Evolutionary conservation across 768 basidiomycete genomes (phyloP), one percentile per base, ranked within the genome.

Genomic region (Phanerodontia chrysosporium): DNA sequence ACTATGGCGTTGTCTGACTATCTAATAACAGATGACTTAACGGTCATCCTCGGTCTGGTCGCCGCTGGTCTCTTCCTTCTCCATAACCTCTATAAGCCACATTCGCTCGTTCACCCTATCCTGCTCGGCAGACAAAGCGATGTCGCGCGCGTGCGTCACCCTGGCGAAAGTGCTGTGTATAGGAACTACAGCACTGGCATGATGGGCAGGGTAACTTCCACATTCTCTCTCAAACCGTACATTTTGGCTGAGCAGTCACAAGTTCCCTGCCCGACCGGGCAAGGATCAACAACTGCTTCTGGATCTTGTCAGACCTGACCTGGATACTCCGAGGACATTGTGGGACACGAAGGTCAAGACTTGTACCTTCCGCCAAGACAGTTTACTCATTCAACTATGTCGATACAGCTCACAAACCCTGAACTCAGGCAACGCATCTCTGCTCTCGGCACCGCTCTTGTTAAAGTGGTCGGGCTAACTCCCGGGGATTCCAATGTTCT

Each of bases 111-210:
- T 0, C 95, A 97, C 67, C 95, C 95, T n/a, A 89, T 98, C 64
- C 80, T 96, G 9, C 81, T 98, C 1, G 94, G 95, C 7, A 78
- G 93, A 51, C 95, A 98, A 78, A 92, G 92, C 65, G 95, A 97
- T 70, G 88, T 89, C 27, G 87, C 86, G 13, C 80, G 87, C 51
- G 91, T 95, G 3, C 78, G 95, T 55, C 86, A 91, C 67, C 80
- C 88, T 13, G 79, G 82, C 8, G 90, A 95, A 74, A 94, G 91
- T 65, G 91, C 92, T 0, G 77, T 95, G 16, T 96, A 95, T 72
- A 83, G 95, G 66, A 93, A 91, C 75, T 97, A 95, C 78, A 83
- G 89, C 14, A 92, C 89, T 25, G 91, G 91, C 14, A 76, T 90
- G 58, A 81, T 85, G 83, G 94, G 83, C 66, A 84, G 87, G 76